Base-by-base conservation (phyloP, 768 basidiomycete genomes). In the Psilocybe sp. region DNA sequence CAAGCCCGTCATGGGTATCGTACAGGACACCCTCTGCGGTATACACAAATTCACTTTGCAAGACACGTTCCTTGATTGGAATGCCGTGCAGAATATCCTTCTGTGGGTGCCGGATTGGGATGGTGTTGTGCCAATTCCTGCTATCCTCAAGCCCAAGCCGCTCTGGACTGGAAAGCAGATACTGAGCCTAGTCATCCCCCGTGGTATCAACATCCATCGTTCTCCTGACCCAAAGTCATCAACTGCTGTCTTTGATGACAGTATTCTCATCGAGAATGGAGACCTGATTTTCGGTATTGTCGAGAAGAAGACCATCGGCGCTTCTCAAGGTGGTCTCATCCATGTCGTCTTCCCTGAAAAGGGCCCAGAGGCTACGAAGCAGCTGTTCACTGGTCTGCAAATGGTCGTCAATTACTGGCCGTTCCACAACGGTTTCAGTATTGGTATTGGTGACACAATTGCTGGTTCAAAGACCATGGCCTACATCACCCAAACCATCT, bases 1-100 rank as follows among this genome's bases (percentile, higher is more conserved):
- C 75, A 98, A 98, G 70, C 96, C 96, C 14, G 95, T 98, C 60
- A 99, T 99, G 96, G 97, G 93, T 52, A 98, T 99, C 60, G 96
- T 99, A 23, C 97, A 99, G 67, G 97, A 99, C 64, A 98, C 97
- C 1, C 84, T 99, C 1, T 97, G 94, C 63, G 97, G 97, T 62
- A 86, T 98, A 47, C 87, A 96, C 49, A 98, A 98, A 69, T 93
- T 98, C 65, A 98, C 97, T 0, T 74, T 98, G 5, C 92, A 95
- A 19, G 97, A 98, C 64, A 84, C 85, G 14, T 98, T 98, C 74
- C 72, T 97, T 64, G 97, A 98, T 57, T 97, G 93, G 93, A 85
- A 84, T 49, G 84, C 87, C 37, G 94, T 98, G 10, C 96, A 99
- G 64, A 98, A 99, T 60, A 96, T 98, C 65, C 79, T 99, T 13